A percentile compares a stretch with the other conserved stretches of the same genome.
These are phyloP conservation scores for Bisporella sp. DNA, from an alignment of 2,329 filamentous ascomycete species.

Conservation along the genomic window DNA sequence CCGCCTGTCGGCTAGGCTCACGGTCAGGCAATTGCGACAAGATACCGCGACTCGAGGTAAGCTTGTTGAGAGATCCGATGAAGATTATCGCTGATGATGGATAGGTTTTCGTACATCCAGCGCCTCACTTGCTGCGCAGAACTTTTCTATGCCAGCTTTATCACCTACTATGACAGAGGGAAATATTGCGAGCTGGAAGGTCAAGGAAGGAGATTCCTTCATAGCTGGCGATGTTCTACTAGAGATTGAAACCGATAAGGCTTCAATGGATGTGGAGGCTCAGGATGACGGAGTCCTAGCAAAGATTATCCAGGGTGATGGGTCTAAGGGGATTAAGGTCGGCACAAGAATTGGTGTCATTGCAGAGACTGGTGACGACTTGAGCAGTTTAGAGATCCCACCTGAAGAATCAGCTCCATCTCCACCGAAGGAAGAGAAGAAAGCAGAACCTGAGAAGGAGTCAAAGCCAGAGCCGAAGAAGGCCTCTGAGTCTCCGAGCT, in stretches of 20 bases:
- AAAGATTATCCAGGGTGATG: constrained; percentile 71
- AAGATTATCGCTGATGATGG: constrained; percentile 10
- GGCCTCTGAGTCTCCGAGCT: not conserved
- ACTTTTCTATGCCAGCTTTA: constrained; percentile 86
- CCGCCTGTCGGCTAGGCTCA: constrained; percentile 55
- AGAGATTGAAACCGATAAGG: constrained; percentile 92
- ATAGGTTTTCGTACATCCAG: constrained; percentile 59
- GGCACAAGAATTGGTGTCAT: constrained; percentile 76
- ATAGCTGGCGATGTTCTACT: constrained; percentile 78
- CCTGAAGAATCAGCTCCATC: constrained; percentile 46
- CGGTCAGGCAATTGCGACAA: constrained; percentile 44
- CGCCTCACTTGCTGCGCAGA: constrained; percentile 64
- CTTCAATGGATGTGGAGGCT: constrained; percentile 90
- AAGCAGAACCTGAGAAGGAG: constrained; percentile 9
- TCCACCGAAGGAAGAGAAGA: constrained; percentile 18
- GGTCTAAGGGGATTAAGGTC: constrained; percentile 70
- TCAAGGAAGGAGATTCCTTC: constrained; percentile 82
- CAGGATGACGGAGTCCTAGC: constrained; percentile 83
- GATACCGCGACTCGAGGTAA: constrained; percentile 53
- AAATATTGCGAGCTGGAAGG: constrained; percentile 77
- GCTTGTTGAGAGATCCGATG: constrained; percentile 21
- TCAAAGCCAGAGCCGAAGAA: not conserved
- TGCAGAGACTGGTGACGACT: constrained; percentile 75
- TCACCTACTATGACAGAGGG: constrained; percentile 94
- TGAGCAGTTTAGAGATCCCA: constrained; percentile 67